phyloP scores from a whole-genome alignment of 805 yeast species.

The Pichia sporocuriosa region DNA sequence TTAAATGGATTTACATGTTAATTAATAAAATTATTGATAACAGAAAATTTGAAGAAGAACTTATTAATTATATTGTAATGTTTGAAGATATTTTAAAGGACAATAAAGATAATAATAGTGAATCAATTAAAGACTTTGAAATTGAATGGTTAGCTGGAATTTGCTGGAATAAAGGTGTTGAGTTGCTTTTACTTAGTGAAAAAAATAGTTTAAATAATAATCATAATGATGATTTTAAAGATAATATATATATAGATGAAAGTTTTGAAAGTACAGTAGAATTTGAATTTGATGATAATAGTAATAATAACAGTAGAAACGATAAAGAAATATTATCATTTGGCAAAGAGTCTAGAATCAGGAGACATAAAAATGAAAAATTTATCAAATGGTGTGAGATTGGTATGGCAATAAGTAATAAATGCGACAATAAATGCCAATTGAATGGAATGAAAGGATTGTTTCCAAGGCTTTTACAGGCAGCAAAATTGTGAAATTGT shows the following conservation, averaged over 20 bases:
- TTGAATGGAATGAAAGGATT: neutral
- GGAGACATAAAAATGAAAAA: neutral
- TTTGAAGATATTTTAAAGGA: slow-evolving; percentile 1
- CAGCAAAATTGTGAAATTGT: neutral
- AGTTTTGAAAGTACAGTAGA: neutral
- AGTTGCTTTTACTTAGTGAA: slow-evolving; percentile 15
- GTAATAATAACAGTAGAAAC: too few relatives aligned
- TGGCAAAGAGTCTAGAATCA: neutral
- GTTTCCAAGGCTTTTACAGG: neutral
- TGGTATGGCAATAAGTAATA: slow-evolving; percentile 9
- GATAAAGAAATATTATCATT: too few relatives aligned
- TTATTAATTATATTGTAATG: slow-evolving; percentile 2
- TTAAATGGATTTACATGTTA: slow-evolving; percentile 9
- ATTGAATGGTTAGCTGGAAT: slow-evolving; percentile 32
- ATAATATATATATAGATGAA: neutral
- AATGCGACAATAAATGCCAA: neutral
- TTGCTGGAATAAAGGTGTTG: slow-evolving; percentile 36
- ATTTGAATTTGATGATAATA: too few relatives aligned
- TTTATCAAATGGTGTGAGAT: slow-evolving; percentile 11
- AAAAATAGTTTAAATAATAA: too few relatives aligned
- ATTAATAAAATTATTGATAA: slow-evolving; percentile 5
- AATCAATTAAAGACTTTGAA: slow-evolving; percentile 19
- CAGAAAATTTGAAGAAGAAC: neutral
- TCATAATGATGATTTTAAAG: neutral
- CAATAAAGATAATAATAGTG: neutral